Percentiles rank a stretch among this genome's conserved stretches.
These are phyloP conservation scores for Lentinula lateritia DNA, from an alignment of 768 basidiomycete species.

Conservation along the genomic window DNA sequence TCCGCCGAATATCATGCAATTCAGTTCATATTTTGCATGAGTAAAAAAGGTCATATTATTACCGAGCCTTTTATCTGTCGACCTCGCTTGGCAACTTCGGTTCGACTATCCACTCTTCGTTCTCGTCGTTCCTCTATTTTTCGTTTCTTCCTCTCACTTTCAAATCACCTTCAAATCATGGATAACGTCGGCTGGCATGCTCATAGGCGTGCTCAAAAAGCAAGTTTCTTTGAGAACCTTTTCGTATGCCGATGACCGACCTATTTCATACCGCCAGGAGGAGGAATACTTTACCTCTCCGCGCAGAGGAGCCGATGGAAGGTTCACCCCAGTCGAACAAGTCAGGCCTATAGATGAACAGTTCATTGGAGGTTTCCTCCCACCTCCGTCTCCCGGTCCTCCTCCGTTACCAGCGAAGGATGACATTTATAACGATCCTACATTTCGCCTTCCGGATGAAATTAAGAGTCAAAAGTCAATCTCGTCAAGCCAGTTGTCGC, in stretches of 20 bases:
- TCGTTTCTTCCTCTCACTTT: slow-evolving; percentile 23
- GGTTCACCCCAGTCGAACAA: slow-evolving; percentile 49
- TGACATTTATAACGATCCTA: slow-evolving; percentile 18
- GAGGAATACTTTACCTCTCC: slow-evolving; percentile 19
- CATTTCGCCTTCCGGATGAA: slow-evolving; percentile 10
- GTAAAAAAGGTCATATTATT: not conserved
- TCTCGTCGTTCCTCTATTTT: not conserved
- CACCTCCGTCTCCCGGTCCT: slow-evolving; percentile 35
- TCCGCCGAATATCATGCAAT: not conserved
- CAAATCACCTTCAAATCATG: slow-evolving; percentile 33
- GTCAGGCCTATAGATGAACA: slow-evolving; percentile 55
- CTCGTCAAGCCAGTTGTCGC: slow-evolving; percentile 35
- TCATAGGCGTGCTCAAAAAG: slow-evolving; percentile 54
- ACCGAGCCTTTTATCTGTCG: not conserved
- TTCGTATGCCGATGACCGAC: not conserved
- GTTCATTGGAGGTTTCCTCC: slow-evolving; percentile 54
- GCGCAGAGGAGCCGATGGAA: slow-evolving; percentile 42
- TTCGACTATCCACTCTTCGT: not conserved
- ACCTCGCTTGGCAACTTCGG: not conserved
- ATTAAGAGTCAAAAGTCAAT: slow-evolving; percentile 24
- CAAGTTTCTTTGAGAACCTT: slow-evolving; percentile 23
- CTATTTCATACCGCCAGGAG: slow-evolving; percentile 17
- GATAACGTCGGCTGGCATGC: slow-evolving; percentile 79
- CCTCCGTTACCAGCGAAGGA: slow-evolving; percentile 49
- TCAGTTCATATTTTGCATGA: not conserved